A percentile compares a stretch with the other conserved stretches of the same genome.
Conservation (phyloP, 768 basidiomycete genomes). For the Steccherinum ochraceum region DNA sequence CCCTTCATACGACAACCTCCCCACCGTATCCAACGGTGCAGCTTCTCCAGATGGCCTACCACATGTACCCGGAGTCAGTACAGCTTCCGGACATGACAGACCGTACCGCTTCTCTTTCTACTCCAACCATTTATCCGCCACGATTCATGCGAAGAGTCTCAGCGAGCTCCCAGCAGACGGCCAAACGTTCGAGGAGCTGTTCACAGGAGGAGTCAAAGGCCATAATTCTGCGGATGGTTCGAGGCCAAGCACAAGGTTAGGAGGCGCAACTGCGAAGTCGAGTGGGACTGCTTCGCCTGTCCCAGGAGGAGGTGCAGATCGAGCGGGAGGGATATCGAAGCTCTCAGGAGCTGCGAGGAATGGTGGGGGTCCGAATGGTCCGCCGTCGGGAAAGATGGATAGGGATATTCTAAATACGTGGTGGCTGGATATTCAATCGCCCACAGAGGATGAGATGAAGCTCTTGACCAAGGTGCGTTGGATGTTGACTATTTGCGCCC, state of each 20-base stretch:
- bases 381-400: slow-evolving; percentile 42
- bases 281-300: slow-evolving; percentile 9
- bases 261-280: slow-evolving; percentile 6
- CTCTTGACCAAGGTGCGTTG: slow-evolving; percentile 78
- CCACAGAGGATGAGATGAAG: slow-evolving; percentile 98
- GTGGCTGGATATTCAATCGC: slow-evolving; percentile 94
- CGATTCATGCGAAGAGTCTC: slow-evolving; percentile 90
- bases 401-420: slow-evolving; percentile 64
- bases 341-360: not conserved
- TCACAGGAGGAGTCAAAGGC: slow-evolving; percentile 41
- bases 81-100: slow-evolving; percentile 52
- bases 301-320: slow-evolving; percentile 2
- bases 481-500: not conserved
- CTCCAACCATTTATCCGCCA: slow-evolving; percentile 85
- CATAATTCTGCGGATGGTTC: slow-evolving; percentile 2
- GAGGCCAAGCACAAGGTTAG: slow-evolving; percentile 2
- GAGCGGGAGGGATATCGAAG: slow-evolving; percentile 11
- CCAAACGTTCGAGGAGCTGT: slow-evolving; percentile 89
- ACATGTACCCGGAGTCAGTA: not conserved
- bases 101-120: slow-evolving; percentile 99
- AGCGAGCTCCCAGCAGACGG: slow-evolving; percentile 92
- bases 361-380: slow-evolving; percentile 8
- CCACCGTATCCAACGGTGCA: not conserved
- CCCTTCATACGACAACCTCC: slow-evolving; percentile 36
- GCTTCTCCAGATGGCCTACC: slow-evolving; percentile 7